Base-by-base conservation (phyloP, 179 eudicot genomes). In the Vitellaria paradoxa region DNA sequence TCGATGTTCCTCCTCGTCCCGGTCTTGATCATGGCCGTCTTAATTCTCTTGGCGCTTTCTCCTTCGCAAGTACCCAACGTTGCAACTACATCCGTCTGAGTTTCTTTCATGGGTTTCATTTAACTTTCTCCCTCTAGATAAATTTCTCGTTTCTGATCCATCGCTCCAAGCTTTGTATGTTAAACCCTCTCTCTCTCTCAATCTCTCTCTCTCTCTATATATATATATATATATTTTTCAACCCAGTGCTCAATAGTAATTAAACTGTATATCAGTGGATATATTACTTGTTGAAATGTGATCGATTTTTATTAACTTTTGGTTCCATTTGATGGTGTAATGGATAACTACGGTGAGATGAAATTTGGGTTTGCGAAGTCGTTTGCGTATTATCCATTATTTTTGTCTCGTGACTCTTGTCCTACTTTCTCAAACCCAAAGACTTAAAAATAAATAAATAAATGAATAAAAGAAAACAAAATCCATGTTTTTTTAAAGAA, bases 41-140 rank as follows among this genome's bases (percentile, higher is more conserved):
- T 79, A 49, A 10, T 74, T n/a, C 60, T 75, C 60, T 68, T 79
- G 74, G 78, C 82, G 10, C 45, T 79, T 10, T 30, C 68, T 56
- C 74, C 68, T 53, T 79, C 78, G 8, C 50, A 78, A 53, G 66
- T 40, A 9, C 79, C 73, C 10, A 52, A 68, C 55, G 73, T n/a
- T 42, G 76, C 15, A 9, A 12, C n/a, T 26, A n/a, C 42, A 21
- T 40, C 66, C 5, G 37, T 62, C 66, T 62, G 13, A 10, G 40
- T 24, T 21, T 7, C 1, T 12, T 23, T 62, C 37, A n/a, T 18
- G 57, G 23, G 63, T 6, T 59, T 18, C 23, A 59, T 7, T 20
- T 59, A 5, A 18, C 23, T 17, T 18, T 59, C 63, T 59, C 46
- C 18, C 68, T 65, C 68, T 26, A 40, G 18, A 65, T n/a, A 12